Evolutionary conservation across 2,329 filamentous ascomycete species (phyloP).

Genomic region (Pezicula radicicola): DNA sequence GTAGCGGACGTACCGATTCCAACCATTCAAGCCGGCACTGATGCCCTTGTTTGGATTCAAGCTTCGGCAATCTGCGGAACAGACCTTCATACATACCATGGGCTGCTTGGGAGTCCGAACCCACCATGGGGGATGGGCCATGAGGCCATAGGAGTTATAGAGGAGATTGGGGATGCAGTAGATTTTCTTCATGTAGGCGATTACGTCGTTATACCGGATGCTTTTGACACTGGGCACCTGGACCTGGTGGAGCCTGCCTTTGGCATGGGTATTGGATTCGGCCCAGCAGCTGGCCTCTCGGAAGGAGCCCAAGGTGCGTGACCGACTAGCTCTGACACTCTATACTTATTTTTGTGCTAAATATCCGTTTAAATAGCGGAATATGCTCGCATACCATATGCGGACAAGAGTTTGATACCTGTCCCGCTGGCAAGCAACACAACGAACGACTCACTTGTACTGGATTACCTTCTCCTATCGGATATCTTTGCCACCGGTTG

Average conservation of each 20-base stretch:
- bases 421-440: slow-evolving; percentile 49
- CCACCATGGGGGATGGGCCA: slow-evolving; percentile 38
- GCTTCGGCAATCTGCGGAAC: slow-evolving; percentile 50
- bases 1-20: slow-evolving; percentile 48
- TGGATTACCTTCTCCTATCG: slow-evolving; percentile 26
- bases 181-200: slow-evolving; percentile 44
- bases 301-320: no score
- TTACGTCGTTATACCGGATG: slow-evolving; percentile 47
- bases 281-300: no score
- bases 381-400: slow-evolving; percentile 76
- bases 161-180: slow-evolving; percentile 40
- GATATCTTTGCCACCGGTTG: slow-evolving; percentile 28
- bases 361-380: slow-evolving; percentile 47
- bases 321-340: background rate
- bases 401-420: slow-evolving; percentile 77
- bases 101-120: slow-evolving; percentile 31
- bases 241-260: no score
- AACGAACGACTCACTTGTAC: background rate
- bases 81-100: slow-evolving; percentile 49
- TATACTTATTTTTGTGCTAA: background rate
- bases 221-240: slow-evolving; percentile 19
- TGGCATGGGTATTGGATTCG: no score
- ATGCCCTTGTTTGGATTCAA: slow-evolving; percentile 44
- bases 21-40: slow-evolving; percentile 34
- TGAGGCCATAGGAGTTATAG: slow-evolving; percentile 48